Evolutionary conservation across 352 stramenopile genomes (phyloP).

Genomic region (Stephanocyclus meneghinianus): DNA sequence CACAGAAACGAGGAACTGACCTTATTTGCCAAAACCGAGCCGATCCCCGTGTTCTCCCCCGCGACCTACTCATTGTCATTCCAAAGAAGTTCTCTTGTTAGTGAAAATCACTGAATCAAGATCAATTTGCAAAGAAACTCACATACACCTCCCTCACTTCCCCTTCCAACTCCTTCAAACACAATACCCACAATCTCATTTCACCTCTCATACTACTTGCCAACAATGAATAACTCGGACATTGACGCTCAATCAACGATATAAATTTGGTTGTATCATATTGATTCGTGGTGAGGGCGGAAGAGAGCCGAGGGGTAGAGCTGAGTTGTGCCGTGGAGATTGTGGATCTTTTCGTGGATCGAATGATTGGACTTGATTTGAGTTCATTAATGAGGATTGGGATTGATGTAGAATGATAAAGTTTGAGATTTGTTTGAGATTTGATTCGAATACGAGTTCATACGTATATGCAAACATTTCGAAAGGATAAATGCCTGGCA

Average conservation of each 20-base stretch:
- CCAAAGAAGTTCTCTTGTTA: background rate
- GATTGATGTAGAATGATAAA: background rate
- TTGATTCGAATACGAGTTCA: background rate
- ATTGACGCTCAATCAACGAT: conserved; percentile 24
- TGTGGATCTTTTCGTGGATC: background rate
- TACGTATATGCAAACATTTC: too few relatives aligned
- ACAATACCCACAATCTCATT: conserved; percentile 65
- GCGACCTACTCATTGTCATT: background rate
- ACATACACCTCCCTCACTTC: conserved; percentile 47
- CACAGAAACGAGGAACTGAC: conserved; percentile 11
- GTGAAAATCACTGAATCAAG: background rate
- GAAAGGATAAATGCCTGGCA: too few relatives aligned
- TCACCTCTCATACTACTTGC: conserved; percentile 59
- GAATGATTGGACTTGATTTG: conserved; percentile 1
- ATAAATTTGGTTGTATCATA: conserved; percentile 41
- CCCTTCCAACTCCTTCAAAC: conserved; percentile 30
- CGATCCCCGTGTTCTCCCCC: conserved; percentile 66
- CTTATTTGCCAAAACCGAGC: conserved; percentile 68
- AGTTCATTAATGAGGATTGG: background rate
- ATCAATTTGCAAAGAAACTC: background rate
- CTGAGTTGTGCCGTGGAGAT: background rate
- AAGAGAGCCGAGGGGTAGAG: background rate
- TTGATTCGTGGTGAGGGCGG: background rate
- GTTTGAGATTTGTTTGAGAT: background rate
- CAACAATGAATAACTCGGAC: conserved; percentile 55